These are phyloP conservation scores for Boletus eberwhitei DNA, from an alignment of 768 basidiomycete species.

Conservation along the genomic window DNA sequence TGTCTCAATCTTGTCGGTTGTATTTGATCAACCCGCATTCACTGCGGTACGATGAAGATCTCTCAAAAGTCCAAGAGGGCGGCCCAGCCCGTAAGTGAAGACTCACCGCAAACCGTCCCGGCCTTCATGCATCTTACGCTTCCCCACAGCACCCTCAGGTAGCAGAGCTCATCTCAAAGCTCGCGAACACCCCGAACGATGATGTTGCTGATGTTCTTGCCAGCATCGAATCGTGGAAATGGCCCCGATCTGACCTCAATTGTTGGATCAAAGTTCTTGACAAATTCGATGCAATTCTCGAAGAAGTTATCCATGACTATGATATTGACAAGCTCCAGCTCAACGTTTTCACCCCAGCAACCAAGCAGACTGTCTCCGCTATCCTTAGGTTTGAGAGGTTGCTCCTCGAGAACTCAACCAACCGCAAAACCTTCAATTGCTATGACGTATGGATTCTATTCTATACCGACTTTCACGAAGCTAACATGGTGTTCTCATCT, in stretches of 20 bases:
- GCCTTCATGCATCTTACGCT: constrained; percentile 8
- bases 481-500: constrained; percentile 8
- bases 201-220: constrained; percentile 67
- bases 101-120: not conserved
- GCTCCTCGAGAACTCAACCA: constrained; percentile 95
- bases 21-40: constrained; percentile 32
- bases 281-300: constrained; percentile 89
- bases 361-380: constrained; percentile 72
- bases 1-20: constrained; percentile 6
- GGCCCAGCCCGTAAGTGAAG: constrained; percentile 64
- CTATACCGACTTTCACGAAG: not conserved
- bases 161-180: constrained; percentile 70
- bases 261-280: constrained; percentile 96
- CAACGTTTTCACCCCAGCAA: constrained; percentile 68
- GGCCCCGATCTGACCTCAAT: constrained; percentile 95
- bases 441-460: constrained; percentile 78
- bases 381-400: constrained; percentile 87
- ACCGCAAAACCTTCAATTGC: constrained; percentile 91
- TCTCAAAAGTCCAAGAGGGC: constrained; percentile 81
- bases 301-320: constrained; percentile 78
- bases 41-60: constrained; percentile 80
- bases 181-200: constrained; percentile 63
- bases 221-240: constrained; percentile 80
- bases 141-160: constrained; percentile 69
- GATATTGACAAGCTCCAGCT: constrained; percentile 82